Evolutionary conservation across 768 basidiomycete genomes (phyloP), one percentile per base, ranked within the genome.

Genomic region (Clitopilus passeckerianus): DNA sequence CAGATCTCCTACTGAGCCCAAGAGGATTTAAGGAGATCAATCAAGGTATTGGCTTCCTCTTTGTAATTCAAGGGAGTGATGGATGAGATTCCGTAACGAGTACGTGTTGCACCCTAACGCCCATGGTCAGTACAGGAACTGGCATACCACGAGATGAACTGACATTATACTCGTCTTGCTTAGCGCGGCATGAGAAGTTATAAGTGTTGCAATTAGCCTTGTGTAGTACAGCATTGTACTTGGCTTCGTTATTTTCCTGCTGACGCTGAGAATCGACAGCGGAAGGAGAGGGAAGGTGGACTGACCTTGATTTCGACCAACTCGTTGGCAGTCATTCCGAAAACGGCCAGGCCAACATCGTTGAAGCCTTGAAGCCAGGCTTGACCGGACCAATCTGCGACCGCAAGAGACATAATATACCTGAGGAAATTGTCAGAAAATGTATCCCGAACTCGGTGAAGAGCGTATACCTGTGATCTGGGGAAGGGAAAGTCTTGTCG

Each of bases 291-390:
- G 23, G 35, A n/a, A n/a, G 34, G 33, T 53, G 35, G 14, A 50
- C 43, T 3, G 34, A 90, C 92, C 78, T 83, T 90, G 61, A 94
- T 78, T n/a, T 78, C 80, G 58, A 87, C 72, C 44, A 98, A 70
- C 14, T 95, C 87, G 65, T 94, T 84, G 10, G 93, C 96, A 33
- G 83, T 74, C 75, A 85, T 87, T 24, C 85, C 89, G 62, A 98
- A 87, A 15, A 99, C 73, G 4, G 77, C 74, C 56, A 85, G 71
- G 5, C 94, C 97, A 34, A 89, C 85, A 6, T 98, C 96, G 69
- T 99, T 96, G 80, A 99, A 99, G 3, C 91, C 93, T 62, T 92
- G 91, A 50, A 98, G 76, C 96, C 96, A 98, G 16, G 86, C 82
- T 71, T 95, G 92, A 20, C 86, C 87, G 16, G 93, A 91, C 75